Percentiles rank a stretch among this genome's conserved stretches.
Conservation (phyloP, 2,329 filamentous ascomycete species). For the Pleurostoma richardsiae region DNA sequence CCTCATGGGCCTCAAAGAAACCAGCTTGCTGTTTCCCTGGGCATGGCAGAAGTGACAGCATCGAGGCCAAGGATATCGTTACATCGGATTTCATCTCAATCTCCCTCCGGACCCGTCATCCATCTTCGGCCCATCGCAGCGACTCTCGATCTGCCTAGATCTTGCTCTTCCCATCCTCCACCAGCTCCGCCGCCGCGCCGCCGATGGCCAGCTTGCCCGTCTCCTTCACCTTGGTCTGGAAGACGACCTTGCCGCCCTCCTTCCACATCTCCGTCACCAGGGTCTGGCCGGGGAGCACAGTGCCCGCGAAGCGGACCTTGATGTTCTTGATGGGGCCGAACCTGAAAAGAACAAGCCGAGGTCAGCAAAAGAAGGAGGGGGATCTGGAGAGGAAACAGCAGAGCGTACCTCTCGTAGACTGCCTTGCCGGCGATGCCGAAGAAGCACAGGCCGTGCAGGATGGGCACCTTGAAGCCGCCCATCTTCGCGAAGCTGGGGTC, state of each 20-base stretch:
- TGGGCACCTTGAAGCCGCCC: constrained; percentile 90
- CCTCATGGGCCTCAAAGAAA: no score
- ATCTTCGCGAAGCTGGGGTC: constrained; percentile 93
- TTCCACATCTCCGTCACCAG: constrained; percentile 93
- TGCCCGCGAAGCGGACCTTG: constrained; percentile 86
- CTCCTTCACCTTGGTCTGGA: constrained; percentile 87
- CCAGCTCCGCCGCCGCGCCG: constrained; percentile 73
- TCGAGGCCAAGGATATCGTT: no score
- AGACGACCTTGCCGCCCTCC: constrained; percentile 72
- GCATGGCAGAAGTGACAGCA: no score
- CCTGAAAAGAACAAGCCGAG: constrained; percentile 1
- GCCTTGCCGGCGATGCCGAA: constrained; percentile 91
- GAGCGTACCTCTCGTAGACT: constrained; percentile 60
- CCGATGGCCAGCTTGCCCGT: constrained; percentile 85
- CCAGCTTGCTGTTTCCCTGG: no score
- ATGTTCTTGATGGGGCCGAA: constrained; percentile 85
- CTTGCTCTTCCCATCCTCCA: constrained; percentile 28
- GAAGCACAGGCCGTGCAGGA: constrained; percentile 94
- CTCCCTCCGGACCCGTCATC: no score
- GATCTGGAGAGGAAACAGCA: background rate
- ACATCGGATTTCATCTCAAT: no score
- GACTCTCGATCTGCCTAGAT: constrained; percentile 5
- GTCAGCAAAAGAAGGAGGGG: background rate
- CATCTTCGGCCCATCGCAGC: no score
- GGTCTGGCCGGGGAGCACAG: constrained; percentile 84